Percentiles rank a stretch among this genome's conserved stretches.
These are phyloP conservation scores for Ophiostoma fasciatum DNA, from an alignment of 2,329 filamentous ascomycete species.

Conservation along the genomic window DNA sequence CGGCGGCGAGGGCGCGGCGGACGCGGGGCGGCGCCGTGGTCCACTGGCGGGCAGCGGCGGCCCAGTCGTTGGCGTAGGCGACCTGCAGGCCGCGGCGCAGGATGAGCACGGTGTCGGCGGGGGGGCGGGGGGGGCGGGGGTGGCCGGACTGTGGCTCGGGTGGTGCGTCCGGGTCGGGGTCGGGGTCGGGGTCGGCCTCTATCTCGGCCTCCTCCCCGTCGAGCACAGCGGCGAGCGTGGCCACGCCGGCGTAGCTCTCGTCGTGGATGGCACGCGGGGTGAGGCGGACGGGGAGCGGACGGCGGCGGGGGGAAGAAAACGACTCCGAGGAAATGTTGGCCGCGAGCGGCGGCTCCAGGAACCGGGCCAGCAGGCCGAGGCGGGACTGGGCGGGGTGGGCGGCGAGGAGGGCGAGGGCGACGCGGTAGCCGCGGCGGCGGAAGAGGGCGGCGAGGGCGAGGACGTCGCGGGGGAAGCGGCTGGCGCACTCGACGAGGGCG, in stretches of 20 bases:
- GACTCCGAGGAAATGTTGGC: constrained; percentile 5
- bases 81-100: constrained; percentile 24
- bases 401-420: constrained; percentile 27
- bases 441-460: constrained; percentile 21
- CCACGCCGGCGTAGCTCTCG: constrained; percentile 27
- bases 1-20: constrained; percentile 8
- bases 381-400: constrained; percentile 27
- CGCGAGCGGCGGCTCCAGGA: constrained; percentile 21
- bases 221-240: constrained; percentile 22
- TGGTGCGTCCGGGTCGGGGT: too few relatives aligned
- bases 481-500: constrained; percentile 30
- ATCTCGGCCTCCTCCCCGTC: too few relatives aligned
- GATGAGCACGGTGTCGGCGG: constrained; percentile 22
- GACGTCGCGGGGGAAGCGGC: constrained; percentile 28
- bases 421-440: constrained; percentile 19
- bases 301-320: too few relatives aligned
- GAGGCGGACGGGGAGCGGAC: constrained; percentile 23
- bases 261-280: constrained; percentile 31
- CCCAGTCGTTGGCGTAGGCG: constrained; percentile 13
- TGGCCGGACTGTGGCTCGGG: too few relatives aligned
- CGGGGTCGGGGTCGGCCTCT: too few relatives aligned
- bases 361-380: constrained; percentile 27
- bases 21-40: constrained; percentile 1
- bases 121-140: neutral
- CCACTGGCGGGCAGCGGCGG: neutral